A percentile compares a stretch with the other conserved stretches of the same genome.
phyloP scores from a whole-genome alignment of 768 basidiomycete genomes.

The Goffeauzyma gilvescens region DNA sequence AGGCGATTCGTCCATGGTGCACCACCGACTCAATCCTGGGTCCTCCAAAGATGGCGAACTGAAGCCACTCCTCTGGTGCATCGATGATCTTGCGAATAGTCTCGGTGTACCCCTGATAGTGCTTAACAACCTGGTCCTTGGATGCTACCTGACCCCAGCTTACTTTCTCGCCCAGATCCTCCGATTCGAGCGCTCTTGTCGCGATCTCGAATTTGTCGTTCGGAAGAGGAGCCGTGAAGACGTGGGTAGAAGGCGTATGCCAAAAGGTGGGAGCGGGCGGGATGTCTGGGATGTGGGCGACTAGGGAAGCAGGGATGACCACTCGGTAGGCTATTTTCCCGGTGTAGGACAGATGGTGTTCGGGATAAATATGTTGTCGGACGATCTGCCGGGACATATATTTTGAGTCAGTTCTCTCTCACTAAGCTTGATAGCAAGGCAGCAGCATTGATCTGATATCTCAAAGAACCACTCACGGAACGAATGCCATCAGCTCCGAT shows the following conservation, averaged over 20 bases:
- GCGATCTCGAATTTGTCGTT: constrained; percentile 7
- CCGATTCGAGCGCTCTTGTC: constrained; percentile 3
- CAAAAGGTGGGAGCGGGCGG: constrained; percentile 1
- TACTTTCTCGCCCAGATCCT: constrained; percentile 1
- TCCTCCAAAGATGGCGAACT: constrained; percentile 19
- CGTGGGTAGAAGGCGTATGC: constrained; percentile 1
- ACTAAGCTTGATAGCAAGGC: too few relatives aligned
- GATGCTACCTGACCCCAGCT: constrained; percentile 7
- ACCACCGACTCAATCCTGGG: constrained; percentile 14
- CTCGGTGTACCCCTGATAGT: constrained; percentile 1
- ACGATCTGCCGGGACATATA: constrained; percentile 9
- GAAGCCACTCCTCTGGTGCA: constrained; percentile 10
- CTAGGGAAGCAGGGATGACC: constrained; percentile 13
- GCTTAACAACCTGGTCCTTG: constrained; percentile 3
- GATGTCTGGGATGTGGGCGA: constrained; percentile 7
- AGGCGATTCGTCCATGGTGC: constrained; percentile 7
- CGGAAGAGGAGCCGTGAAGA: constrained; percentile 1
- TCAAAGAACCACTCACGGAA: constrained; percentile 11
- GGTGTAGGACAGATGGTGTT: constrained; percentile 16
- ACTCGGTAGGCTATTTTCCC: constrained; percentile 20
- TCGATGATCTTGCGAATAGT: not conserved
- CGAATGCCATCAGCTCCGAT: constrained; percentile 22
- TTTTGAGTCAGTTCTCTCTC: not conserved
- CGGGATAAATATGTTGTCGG: constrained; percentile 16
- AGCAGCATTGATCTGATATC: too few relatives aligned